Percentiles rank a stretch among this genome's conserved stretches.
These are phyloP conservation scores for Pneumocystis carinii DNA, from an alignment of 1,139 yeast genomes.

Conservation along the genomic window DNA sequence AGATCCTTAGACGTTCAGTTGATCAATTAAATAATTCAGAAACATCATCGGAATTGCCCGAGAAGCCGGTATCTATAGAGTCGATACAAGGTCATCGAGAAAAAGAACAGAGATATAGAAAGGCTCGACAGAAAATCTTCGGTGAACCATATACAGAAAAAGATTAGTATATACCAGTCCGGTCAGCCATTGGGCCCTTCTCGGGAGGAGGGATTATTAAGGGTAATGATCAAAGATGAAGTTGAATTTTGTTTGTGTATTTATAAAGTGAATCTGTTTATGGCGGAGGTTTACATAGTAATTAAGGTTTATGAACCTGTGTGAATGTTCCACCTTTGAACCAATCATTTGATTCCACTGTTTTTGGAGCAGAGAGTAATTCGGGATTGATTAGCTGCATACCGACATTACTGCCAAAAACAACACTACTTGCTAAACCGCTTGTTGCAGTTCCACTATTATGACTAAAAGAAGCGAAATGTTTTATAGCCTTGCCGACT, in stretches of 20 bases:
- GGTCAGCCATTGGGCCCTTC: neutral
- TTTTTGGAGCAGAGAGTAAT: constrained; percentile 8
- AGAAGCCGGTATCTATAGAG: neutral
- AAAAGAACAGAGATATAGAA: neutral
- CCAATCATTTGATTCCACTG: constrained; percentile 20
- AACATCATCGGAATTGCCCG: neutral
- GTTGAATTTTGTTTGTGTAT: neutral
- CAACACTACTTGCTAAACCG: neutral
- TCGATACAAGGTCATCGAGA: neutral
- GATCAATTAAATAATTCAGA: neutral
- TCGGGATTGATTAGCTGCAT: constrained; percentile 22
- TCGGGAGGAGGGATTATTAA: neutral
- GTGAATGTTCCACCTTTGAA: constrained; percentile 23
- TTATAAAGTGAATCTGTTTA: constrained; percentile 1
- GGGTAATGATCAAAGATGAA: neutral
- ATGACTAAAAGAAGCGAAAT: neutral
- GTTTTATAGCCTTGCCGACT: constrained; percentile 19
- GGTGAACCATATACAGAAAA: neutral
- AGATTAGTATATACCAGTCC: neutral
- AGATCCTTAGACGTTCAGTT: neutral
- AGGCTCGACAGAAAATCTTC: neutral
- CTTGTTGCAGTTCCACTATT: neutral
- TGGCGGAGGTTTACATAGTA: constrained; percentile 10
- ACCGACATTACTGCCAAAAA: constrained; percentile 13
- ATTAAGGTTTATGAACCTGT: constrained; percentile 14